Evolutionary conservation across 805 yeast species (phyloP).

Genomic region (Sungouiella blattae): DNA sequence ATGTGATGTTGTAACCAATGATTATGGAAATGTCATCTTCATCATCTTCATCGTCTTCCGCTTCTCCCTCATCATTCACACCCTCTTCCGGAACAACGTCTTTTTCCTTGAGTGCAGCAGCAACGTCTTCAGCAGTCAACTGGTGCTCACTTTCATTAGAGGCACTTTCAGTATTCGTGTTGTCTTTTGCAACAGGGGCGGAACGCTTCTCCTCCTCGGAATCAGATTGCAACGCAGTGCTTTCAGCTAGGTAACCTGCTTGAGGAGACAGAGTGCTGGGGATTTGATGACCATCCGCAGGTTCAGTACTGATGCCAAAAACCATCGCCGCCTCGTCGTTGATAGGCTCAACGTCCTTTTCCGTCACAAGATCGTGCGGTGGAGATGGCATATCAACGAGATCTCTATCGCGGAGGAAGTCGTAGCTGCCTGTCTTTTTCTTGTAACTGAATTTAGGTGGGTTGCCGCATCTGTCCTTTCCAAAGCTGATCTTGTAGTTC

Average conservation of each 20-base stretch:
- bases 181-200: too few species aligned
- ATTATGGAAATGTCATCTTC: constrained; percentile 39
- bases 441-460: constrained; percentile 53
- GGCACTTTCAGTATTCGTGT: too few species aligned
- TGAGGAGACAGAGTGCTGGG: background rate
- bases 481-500: constrained; percentile 60
- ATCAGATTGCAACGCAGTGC: background rate
- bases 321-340: constrained; percentile 41
- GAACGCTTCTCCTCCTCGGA: background rate
- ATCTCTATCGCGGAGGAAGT: background rate
- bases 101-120: too few species aligned
- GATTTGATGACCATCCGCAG: background rate
- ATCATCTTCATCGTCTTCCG: constrained; percentile 23
- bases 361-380: background rate
- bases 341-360: constrained; percentile 3
- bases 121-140: too few species aligned
- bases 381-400: background rate
- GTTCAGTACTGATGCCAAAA: constrained; percentile 38
- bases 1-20: constrained; percentile 27
- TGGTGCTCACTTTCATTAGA: too few species aligned
- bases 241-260: constrained; percentile 4
- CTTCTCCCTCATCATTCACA: constrained; percentile 8
- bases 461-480: constrained; percentile 80
- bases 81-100: constrained; percentile 6
- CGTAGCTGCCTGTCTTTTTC: constrained; percentile 30